A percentile compares a stretch with the other conserved stretches of the same genome.
These are phyloP conservation scores for Trametes cingulata DNA, from an alignment of 768 basidiomycete genomes.

Conservation along the genomic window DNA sequence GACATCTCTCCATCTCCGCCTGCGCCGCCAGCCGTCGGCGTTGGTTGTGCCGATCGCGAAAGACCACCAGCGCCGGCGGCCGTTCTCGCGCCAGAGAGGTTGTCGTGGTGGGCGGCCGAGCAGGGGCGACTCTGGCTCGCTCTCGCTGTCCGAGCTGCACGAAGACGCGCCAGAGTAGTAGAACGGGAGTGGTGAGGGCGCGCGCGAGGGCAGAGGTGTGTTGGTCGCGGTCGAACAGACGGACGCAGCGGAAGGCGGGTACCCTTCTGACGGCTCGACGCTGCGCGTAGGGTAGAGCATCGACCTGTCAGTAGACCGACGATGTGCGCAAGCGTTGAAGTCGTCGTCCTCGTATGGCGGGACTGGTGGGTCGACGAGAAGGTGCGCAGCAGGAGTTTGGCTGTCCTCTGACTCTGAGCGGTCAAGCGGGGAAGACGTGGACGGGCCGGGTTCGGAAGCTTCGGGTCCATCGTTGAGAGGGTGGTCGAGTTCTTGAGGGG, in stretches of 20 bases:
- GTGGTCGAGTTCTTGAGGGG: conserved; percentile 12
- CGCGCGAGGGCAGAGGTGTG: conserved; percentile 64
- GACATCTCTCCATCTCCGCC: conserved; percentile 49
- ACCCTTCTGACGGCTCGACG: conserved; percentile 13
- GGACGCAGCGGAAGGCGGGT: conserved; percentile 21
- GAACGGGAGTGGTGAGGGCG: conserved; percentile 58
- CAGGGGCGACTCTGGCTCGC: conserved; percentile 38
- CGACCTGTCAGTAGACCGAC: conserved; percentile 37
- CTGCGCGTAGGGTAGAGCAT: conserved; percentile 34
- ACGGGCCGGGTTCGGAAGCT: conserved; percentile 6
- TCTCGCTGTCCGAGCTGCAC: conserved; percentile 65
- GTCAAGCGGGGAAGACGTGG: conserved; percentile 11
- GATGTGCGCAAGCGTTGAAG: conserved; percentile 22
- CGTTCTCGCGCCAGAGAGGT: conserved; percentile 24
- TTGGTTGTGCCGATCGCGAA: conserved; percentile 57
- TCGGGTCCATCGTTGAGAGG: conserved; percentile 3
- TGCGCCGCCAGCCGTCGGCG: conserved; percentile 38
- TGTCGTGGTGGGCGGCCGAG: conserved; percentile 39
- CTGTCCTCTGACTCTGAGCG: background rate
- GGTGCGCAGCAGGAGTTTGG: conserved; percentile 19
- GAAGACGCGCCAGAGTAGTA: conserved; percentile 51
- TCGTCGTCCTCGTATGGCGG: conserved; percentile 25
- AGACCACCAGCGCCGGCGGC: conserved; percentile 34
- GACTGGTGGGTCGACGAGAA: conserved; percentile 24
- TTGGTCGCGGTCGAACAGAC: conserved; percentile 34